Evolutionary conservation across 768 basidiomycete species (phyloP).

Genomic region (Gloeophyllum trabeum): DNA sequence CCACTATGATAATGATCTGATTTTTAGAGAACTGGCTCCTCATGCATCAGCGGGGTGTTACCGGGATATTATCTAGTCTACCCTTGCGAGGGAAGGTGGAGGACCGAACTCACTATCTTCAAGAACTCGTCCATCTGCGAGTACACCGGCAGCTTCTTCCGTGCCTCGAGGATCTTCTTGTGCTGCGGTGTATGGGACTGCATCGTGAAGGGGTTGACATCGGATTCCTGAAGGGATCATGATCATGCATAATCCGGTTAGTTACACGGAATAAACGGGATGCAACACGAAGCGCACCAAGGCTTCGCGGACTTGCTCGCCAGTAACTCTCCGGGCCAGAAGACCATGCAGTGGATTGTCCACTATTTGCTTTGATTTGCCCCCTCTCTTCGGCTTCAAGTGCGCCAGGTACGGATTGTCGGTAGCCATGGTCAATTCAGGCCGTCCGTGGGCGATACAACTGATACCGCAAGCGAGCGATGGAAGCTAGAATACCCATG

Average conservation of each 20-base stretch:
- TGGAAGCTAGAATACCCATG: no score
- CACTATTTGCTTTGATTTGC: neutral
- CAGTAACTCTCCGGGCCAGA: slow-evolving; percentile 28
- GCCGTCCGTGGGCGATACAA: no score
- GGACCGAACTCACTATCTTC: slow-evolving; percentile 62
- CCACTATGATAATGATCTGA: slow-evolving; percentile 85
- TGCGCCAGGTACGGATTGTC: slow-evolving; percentile 23
- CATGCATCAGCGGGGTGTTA: slow-evolving; percentile 14
- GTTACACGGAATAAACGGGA: neutral
- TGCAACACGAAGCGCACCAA: slow-evolving; percentile 30
- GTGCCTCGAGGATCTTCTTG: slow-evolving; percentile 71
- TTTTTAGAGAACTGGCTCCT: slow-evolving; percentile 50
- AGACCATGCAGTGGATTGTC: slow-evolving; percentile 31
- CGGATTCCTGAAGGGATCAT: slow-evolving; percentile 42
- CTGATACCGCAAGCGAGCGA: no score
- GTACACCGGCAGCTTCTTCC: slow-evolving; percentile 87
- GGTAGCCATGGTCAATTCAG: no score
- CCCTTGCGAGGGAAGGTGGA: slow-evolving; percentile 8
- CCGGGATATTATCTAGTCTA: slow-evolving; percentile 18
- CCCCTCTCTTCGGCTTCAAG: slow-evolving; percentile 7
- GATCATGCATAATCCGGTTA: neutral
- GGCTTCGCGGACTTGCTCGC: slow-evolving; percentile 24
- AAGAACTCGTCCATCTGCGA: slow-evolving; percentile 90
- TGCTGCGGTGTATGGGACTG: slow-evolving; percentile 68
- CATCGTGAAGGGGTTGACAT: slow-evolving; percentile 85